Evolutionary conservation across 768 basidiomycete genomes (phyloP).

Genomic region (Boletales sp.): DNA sequence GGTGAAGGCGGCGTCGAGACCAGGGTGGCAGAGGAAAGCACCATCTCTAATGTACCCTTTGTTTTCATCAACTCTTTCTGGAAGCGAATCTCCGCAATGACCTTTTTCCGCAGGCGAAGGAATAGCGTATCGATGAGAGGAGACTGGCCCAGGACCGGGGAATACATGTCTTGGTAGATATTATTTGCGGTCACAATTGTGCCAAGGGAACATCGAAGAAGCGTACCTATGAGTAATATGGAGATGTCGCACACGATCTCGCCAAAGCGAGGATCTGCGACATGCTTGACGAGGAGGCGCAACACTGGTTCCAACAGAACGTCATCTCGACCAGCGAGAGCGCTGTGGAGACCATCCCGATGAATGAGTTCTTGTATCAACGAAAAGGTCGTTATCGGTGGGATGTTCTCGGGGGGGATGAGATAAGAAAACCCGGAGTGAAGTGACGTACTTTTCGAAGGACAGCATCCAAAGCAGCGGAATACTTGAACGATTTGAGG

Average conservation of each 20-base stretch:
- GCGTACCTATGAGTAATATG: conserved; percentile 77
- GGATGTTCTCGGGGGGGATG: conserved; percentile 57
- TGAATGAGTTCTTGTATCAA: conserved; percentile 91
- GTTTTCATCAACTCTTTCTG: conserved; percentile 81
- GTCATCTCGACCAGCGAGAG: conserved; percentile 89
- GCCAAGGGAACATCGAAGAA: not conserved
- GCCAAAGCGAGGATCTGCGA: conserved; percentile 91
- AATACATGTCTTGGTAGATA: conserved; percentile 74
- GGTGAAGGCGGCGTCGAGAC: conserved; percentile 14
- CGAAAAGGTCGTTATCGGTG: conserved; percentile 83
- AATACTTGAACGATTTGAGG: conserved; percentile 91
- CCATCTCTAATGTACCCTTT: conserved; percentile 89
- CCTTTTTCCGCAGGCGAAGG: conserved; percentile 74
- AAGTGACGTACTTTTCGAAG: conserved; percentile 64
- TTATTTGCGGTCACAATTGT: conserved; percentile 5
- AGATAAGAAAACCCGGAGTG: not conserved
- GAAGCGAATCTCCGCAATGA: conserved; percentile 83
- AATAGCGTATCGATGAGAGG: conserved; percentile 88
- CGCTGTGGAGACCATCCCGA: conserved; percentile 82
- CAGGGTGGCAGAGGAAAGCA: conserved; percentile 59
- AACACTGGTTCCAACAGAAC: conserved; percentile 89
- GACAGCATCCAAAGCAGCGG: conserved; percentile 90
- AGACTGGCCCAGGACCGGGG: conserved; percentile 88
- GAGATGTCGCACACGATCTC: conserved; percentile 81
- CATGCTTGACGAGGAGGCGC: conserved; percentile 78